Percentiles rank a stretch among this genome's conserved stretches.
phyloP scores from a whole-genome alignment of 345 rosid species.

The Acer campestre region DNA sequence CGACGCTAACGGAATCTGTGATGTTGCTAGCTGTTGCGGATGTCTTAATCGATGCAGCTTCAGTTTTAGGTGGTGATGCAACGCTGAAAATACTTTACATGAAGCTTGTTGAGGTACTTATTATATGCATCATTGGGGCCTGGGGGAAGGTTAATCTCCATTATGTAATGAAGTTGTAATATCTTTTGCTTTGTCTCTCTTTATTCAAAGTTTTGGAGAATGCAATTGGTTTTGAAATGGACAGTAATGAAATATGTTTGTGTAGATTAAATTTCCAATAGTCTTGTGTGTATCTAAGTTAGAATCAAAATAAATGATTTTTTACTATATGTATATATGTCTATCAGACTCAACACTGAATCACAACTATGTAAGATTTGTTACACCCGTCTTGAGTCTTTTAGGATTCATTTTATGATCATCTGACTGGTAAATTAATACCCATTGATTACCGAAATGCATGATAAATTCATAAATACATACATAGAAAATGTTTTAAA shows the following conservation, averaged over 20 bases:
- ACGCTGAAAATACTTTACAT: slow-evolving; percentile 78
- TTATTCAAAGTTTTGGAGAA: not conserved
- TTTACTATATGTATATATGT: not conserved
- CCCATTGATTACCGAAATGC: not conserved
- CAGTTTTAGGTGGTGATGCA: slow-evolving; percentile 88
- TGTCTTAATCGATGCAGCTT: slow-evolving; percentile 87
- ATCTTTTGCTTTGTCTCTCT: not conserved
- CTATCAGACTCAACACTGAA: not conserved
- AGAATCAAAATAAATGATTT: not conserved
- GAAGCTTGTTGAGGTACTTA: slow-evolving; percentile 86
- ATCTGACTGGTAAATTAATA: not conserved
- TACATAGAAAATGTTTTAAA: not conserved
- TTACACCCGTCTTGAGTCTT: not conserved
- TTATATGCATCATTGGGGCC: slow-evolving; percentile 9
- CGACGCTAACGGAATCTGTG: slow-evolving; percentile 42
- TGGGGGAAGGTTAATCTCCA: not conserved
- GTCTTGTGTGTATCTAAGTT: not conserved
- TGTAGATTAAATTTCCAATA: not conserved
- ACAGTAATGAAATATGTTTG: not conserved
- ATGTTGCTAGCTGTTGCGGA: slow-evolving; percentile 91
- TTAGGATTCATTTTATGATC: not conserved
- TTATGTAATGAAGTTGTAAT: not conserved
- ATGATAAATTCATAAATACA: not conserved
- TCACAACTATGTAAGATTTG: not conserved
- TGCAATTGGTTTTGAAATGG: not conserved